phyloP scores from a whole-genome alignment of 2,329 filamentous ascomycete species.

The Colletotrichum truncatum region DNA sequence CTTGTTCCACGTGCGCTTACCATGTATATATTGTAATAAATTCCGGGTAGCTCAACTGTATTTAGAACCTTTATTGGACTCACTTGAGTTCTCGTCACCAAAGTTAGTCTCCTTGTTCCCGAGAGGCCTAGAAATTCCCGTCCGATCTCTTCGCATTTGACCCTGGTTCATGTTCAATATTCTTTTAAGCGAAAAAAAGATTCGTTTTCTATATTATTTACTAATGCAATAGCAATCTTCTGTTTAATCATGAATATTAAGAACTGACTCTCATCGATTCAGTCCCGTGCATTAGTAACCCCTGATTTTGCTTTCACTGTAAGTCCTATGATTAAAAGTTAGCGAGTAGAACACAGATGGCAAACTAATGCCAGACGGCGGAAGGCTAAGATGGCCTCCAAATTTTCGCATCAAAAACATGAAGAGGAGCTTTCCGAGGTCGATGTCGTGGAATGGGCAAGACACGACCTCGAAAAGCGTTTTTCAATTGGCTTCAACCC shows the following conservation, averaged over 20 bases:
- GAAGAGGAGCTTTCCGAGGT: not conserved
- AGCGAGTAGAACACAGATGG: not conserved
- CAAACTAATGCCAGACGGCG: not conserved
- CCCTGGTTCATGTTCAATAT: no score
- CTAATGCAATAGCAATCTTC: not conserved
- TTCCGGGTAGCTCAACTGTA: not conserved
- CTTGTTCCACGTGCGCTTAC: fast-evolving
- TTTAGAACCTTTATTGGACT: not conserved
- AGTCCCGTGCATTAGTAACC: not conserved
- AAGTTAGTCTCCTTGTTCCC: not conserved
- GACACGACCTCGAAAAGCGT: not conserved
- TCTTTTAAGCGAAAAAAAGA: not conserved
- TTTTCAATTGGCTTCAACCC: not conserved
- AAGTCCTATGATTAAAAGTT: not conserved
- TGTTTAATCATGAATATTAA: not conserved
- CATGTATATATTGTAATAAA: not conserved
- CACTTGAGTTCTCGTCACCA: not conserved
- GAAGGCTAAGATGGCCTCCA: not conserved
- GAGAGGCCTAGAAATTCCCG: not conserved
- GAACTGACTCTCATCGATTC: not conserved
- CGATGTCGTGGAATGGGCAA: not conserved
- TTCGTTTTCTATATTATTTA: not conserved
- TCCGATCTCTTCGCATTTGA: not conserved
- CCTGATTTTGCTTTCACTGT: not conserved
- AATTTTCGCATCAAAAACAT: not conserved